phyloP scores from a whole-genome alignment of 306 rosid species.

The Ochetophila trinervis region DNA sequence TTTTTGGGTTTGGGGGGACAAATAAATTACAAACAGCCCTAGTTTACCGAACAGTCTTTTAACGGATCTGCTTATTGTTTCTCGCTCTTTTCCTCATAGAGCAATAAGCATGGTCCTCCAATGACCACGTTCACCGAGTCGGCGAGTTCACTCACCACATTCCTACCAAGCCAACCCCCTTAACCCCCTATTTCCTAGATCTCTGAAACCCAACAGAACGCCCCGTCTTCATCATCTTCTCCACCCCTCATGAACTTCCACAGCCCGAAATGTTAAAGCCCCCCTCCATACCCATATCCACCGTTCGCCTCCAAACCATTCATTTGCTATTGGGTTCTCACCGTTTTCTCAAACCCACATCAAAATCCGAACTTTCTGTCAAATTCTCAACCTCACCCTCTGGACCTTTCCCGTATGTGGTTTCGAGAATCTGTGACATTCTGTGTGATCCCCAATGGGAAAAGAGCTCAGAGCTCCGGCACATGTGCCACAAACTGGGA shows the following conservation, averaged over 20 bases:
- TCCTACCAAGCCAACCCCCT: slow-evolving; percentile 4
- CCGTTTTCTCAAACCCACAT: slow-evolving; percentile 20
- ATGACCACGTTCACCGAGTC: slow-evolving; percentile 32
- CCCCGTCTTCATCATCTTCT: slow-evolving; percentile 12
- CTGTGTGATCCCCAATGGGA: slow-evolving; percentile 34
- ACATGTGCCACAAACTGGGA: slow-evolving; percentile 24
- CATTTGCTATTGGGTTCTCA: slow-evolving; percentile 23
- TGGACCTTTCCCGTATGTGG: slow-evolving; percentile 21
- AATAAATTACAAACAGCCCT: slow-evolving; percentile 1
- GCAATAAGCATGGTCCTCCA: slow-evolving; percentile 23
- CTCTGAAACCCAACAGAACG: slow-evolving; percentile 10
- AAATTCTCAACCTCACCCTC: not conserved
- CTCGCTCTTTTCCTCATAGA: not conserved
- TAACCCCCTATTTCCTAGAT: slow-evolving; percentile 13
- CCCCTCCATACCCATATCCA: slow-evolving; percentile 29
- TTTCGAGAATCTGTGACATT: slow-evolving; percentile 28
- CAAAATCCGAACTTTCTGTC: slow-evolving; percentile 19
- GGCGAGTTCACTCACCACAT: slow-evolving; percentile 7
- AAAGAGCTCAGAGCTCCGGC: slow-evolving; percentile 25
- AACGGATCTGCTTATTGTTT: not conserved
- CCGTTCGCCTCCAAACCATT: slow-evolving; percentile 10
- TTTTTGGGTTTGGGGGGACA: no score
- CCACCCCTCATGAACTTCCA: slow-evolving; percentile 8
- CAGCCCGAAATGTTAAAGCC: slow-evolving; percentile 30
- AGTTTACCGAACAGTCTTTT: not conserved